Evolutionary conservation across 179 eudicot species (phyloP).

Genomic region (Dionaea muscipula): DNA sequence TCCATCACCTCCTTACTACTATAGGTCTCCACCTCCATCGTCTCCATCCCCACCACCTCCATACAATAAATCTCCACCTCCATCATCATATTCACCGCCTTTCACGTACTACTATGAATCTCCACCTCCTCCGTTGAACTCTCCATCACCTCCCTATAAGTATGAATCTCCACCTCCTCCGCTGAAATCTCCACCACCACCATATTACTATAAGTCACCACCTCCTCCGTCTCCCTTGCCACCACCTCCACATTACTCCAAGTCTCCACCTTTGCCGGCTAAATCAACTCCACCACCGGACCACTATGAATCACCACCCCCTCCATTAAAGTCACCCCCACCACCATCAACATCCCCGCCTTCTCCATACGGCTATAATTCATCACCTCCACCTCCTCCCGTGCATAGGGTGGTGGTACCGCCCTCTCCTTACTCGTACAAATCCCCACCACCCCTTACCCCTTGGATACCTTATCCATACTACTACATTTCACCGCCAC

Average conservation of each 20-base stretch:
- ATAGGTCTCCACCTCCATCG: constrained; percentile 1
- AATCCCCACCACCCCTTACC: constrained; percentile 1
- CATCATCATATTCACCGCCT: background rate
- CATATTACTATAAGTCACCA: background rate
- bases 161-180: constrained; percentile 6
- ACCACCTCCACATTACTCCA: background rate
- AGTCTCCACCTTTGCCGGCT: constrained; percentile 2
- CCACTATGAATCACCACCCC: background rate
- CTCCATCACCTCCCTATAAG: constrained; percentile 1
- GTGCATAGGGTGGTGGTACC: background rate
- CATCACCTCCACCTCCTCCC: constrained; percentile 5
- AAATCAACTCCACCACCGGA: background rate
- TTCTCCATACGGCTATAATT: background rate
- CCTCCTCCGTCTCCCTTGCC: background rate
- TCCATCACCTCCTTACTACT: background rate
- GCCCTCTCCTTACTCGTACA: background rate
- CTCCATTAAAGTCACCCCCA: background rate
- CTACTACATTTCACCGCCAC: constrained; percentile 4
- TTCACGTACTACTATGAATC: background rate
- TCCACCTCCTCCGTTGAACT: background rate
- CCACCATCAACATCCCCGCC: no score
- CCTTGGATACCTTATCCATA: background rate
- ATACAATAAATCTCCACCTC: background rate
- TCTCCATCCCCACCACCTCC: background rate
- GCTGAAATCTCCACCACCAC: background rate